Percentiles rank a stretch among this genome's conserved stretches.
phyloP scores from a whole-genome alignment of 1,284 basidiomycete genomes.

The Sparassis latifolia region DNA sequence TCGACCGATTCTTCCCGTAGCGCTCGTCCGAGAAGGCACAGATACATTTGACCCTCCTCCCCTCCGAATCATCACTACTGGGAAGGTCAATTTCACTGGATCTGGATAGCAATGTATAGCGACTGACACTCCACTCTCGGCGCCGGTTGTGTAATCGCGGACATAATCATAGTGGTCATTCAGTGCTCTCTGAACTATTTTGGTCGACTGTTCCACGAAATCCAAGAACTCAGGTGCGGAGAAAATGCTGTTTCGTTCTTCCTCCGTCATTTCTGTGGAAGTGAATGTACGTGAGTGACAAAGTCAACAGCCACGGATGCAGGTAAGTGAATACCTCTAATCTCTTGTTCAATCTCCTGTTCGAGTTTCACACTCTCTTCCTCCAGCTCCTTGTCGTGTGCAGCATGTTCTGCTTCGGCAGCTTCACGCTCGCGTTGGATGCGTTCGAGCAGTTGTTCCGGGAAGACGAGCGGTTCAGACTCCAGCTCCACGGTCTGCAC shows the following conservation, averaged over 20 bases:
- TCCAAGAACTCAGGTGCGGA: conserved; percentile 84
- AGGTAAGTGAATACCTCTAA: conserved; percentile 46
- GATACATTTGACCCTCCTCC: conserved; percentile 79
- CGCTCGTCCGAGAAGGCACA: conserved; percentile 89
- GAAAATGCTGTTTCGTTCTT: conserved; percentile 78
- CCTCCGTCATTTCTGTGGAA: conserved; percentile 70
- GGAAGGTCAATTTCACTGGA: not conserved
- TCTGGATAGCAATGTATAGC: not conserved
- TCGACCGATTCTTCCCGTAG: conserved; percentile 85
- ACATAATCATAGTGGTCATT: conserved; percentile 97
- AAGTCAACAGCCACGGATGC: not conserved
- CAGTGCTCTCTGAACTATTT: conserved; percentile 93
- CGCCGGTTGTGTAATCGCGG: conserved; percentile 86
- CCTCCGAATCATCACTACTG: conserved; percentile 80
- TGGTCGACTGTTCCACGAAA: conserved; percentile 93
- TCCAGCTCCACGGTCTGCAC: conserved; percentile 80
- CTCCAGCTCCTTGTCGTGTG: conserved; percentile 74
- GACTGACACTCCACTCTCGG: conserved; percentile 68
- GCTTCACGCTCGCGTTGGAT: conserved; percentile 58
- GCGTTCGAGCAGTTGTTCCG: conserved; percentile 70
- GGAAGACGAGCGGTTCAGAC: conserved; percentile 34
- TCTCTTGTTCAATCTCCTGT: conserved; percentile 77
- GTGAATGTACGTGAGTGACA: not conserved
- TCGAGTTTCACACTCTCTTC: conserved; percentile 76
- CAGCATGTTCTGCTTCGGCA: conserved; percentile 58